Conservation (phyloP, 352 stramenopile species). For the Globisporangium barbulae region DNA sequence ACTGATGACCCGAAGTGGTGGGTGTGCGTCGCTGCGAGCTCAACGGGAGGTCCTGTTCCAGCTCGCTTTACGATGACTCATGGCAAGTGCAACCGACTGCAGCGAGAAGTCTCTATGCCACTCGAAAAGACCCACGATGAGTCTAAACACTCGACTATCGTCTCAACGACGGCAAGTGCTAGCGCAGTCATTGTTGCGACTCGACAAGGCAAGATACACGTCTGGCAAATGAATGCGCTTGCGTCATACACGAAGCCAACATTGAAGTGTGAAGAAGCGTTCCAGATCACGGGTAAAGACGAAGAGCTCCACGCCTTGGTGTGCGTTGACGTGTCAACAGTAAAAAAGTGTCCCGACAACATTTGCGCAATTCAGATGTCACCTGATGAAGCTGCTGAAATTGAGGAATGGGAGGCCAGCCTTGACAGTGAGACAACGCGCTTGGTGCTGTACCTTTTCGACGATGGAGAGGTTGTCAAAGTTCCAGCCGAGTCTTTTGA, state of each 20-base stretch:
- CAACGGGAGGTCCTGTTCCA: not conserved
- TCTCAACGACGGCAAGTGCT: not conserved
- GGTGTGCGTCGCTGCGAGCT: conserved; percentile 3
- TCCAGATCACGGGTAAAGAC: conserved; percentile 1
- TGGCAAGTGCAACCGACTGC: not conserved
- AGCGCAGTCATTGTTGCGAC: not conserved
- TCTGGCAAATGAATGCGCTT: not conserved
- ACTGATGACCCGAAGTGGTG: not conserved
- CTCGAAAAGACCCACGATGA: not conserved
- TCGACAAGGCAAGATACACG: not conserved
- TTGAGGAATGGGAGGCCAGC: conserved; percentile 7
- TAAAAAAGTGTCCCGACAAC: not conserved
- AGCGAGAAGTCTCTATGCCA: not conserved
- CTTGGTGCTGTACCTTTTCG: conserved; percentile 29
- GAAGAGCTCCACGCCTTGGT: not conserved
- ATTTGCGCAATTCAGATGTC: not conserved
- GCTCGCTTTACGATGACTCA: not conserved
- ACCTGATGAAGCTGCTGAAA: not conserved
- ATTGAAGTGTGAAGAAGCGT: not conserved
- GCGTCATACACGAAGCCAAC: not conserved
- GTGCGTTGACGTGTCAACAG: not conserved
- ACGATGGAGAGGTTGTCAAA: conserved; percentile 21
- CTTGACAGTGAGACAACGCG: conserved; percentile 5
- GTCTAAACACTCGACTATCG: not conserved
- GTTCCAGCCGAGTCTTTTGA: conserved; percentile 14